A percentile compares a stretch with the other conserved stretches of the same genome.
Evolutionary conservation across 768 basidiomycete genomes (phyloP).

Genomic region (Calocybe indica): DNA sequence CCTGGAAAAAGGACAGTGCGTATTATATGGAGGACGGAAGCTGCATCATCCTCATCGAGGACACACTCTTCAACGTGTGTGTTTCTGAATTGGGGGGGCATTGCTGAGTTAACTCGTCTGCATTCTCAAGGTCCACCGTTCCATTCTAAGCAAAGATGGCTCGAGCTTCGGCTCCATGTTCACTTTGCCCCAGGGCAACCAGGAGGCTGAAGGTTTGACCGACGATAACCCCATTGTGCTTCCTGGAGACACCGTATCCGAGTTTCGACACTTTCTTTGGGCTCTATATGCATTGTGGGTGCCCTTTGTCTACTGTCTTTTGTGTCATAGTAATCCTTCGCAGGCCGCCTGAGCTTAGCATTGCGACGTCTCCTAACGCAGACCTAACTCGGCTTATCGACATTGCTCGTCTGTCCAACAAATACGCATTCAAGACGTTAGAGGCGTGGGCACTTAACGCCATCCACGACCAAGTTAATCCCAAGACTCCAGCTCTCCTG

Average conservation of each 20-base stretch:
- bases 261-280: constrained; percentile 74
- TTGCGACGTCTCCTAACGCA: constrained; percentile 39
- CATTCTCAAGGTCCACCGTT: constrained; percentile 45
- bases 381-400: constrained; percentile 53
- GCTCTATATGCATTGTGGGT: constrained; percentile 70
- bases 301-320: neutral
- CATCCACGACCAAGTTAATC: constrained; percentile 63
- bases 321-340: constrained; percentile 1
- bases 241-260: constrained; percentile 52
- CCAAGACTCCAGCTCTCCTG: constrained; percentile 48
- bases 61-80: constrained; percentile 64
- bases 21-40: constrained; percentile 70
- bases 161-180: constrained; percentile 67
- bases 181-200: constrained; percentile 53
- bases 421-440: constrained; percentile 68
- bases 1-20: constrained; percentile 34
- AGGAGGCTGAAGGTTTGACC: constrained; percentile 47
- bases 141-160: constrained; percentile 54
- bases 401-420: constrained; percentile 62
- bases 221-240: constrained; percentile 64
- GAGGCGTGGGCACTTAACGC: constrained; percentile 73
- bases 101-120: constrained; percentile 2
- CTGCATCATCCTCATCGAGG: constrained; percentile 55
- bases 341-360: constrained; percentile 59
- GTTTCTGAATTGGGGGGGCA: constrained; percentile 1